Conservation (phyloP, 2,329 filamentous ascomycete species). For the Colletotrichum lini region DNA sequence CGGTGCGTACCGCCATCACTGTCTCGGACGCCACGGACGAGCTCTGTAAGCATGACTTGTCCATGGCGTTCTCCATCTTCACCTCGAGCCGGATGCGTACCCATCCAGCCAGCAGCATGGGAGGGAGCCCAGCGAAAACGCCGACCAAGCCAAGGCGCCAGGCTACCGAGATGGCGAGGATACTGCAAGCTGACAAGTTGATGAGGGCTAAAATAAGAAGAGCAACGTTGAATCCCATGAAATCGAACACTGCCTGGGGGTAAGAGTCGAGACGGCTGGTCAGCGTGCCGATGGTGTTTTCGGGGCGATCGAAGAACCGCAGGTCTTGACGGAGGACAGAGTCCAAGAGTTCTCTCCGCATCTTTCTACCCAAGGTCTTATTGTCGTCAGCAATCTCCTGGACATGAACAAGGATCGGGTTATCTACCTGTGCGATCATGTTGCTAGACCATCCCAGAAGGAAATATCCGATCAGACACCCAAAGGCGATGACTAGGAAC, state of each 20-base stretch:
- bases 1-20: constrained; percentile 60
- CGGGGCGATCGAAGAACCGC: constrained; percentile 53
- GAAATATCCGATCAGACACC: constrained; percentile 45
- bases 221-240: constrained; percentile 60
- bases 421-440: not conserved
- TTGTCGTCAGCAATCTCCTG: constrained; percentile 44
- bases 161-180: constrained; percentile 57
- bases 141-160: constrained; percentile 63
- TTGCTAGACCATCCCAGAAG: constrained; percentile 42
- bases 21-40: constrained; percentile 62
- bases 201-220: constrained; percentile 53
- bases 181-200: constrained; percentile 55
- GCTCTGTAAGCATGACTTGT: constrained; percentile 53
- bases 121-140: constrained; percentile 58
- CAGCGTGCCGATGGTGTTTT: constrained; percentile 53
- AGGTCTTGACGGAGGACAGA: constrained; percentile 57
- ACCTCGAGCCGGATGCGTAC: constrained; percentile 59
- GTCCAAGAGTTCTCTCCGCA: constrained; percentile 8
- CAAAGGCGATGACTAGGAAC: constrained; percentile 49
- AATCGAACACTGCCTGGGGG: constrained; percentile 60
- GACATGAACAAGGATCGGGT: constrained; percentile 42
- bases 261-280: constrained; percentile 49
- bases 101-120: constrained; percentile 57
- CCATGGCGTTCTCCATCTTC: constrained; percentile 50
- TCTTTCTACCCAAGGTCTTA: constrained; percentile 28